Evolutionary conservation across 176 grass and related monocot genomes (phyloP), one percentile per base, ranked within the genome.

Genomic region (Musa acuminata): DNA sequence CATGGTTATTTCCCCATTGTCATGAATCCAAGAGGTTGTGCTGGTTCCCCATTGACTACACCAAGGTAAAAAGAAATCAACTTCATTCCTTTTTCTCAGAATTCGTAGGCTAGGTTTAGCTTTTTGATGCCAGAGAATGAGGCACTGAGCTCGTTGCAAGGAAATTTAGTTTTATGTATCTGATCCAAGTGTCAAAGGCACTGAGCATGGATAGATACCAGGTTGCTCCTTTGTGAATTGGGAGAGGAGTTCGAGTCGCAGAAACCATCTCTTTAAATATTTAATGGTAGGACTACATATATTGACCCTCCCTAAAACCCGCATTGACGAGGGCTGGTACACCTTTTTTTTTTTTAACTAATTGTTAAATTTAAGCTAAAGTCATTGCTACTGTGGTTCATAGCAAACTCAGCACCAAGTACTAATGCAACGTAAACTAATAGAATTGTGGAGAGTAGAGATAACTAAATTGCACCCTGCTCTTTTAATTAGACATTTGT

Each of bases 1-100:
- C 88, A 86, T 59, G 92, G 92, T 0, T 96, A 89, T 69, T 96
- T 96, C 49, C 89, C 92, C 49, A 76, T 96, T 51, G 92, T 96
- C 25, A 82, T 92, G 87, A 96, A 96, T 14, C 89, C 89, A 59
- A 82, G 92, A 80, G 92, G 92, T 1, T 96, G 89, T n/a, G 89
- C 77, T 11, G 82, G 89, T 11, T 96, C 92, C 6, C 87, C 92
- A 0, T 19, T 92, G 51, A 96, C 87, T 62, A 89, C 92, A 9
- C 76, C 92, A 35, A 92, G 94, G 94, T 97, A 62, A 43, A 43
- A 43, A 43, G 4, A 43, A 5, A 43, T 43, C 10, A 51, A 8
- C 19, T 3, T 51, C 13, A 13, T 65, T 27, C 35, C 35, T 65
- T 43, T 6, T 43, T 43, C 35, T 43, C 35, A 43, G 8, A 65